Conservation (phyloP, 2,329 filamentous ascomycete genomes). For the Scedosporium aurantiacum region DNA sequence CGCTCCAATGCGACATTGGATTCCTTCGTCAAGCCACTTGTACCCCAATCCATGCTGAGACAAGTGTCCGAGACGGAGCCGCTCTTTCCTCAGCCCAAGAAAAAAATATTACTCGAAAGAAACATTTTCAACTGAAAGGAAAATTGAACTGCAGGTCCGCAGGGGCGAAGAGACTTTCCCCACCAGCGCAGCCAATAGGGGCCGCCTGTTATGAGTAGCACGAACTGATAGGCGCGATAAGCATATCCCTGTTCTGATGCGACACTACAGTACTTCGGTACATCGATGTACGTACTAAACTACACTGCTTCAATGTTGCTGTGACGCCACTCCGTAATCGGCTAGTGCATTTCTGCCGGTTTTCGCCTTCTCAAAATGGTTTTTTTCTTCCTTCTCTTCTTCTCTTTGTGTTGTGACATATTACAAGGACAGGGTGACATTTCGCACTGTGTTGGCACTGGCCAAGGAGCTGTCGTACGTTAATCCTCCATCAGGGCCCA, state of each 20-base stretch:
- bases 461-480: not conserved
- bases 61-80: not conserved
- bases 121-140: not conserved
- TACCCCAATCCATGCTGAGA: not conserved
- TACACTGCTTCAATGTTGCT: too few species aligned
- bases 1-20: not conserved
- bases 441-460: not conserved
- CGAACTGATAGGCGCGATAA: conserved; percentile 1
- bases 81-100: not conserved
- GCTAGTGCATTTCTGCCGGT: not conserved
- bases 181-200: not conserved
- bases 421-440: not conserved
- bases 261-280: too few species aligned
- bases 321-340: too few species aligned
- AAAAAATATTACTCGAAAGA: not conserved
- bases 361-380: not conserved
- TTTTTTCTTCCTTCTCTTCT: not conserved
- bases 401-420: not conserved
- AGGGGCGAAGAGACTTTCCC: not conserved
- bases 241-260: not conserved
- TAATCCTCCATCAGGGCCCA: not conserved
- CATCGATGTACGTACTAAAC: too few species aligned
- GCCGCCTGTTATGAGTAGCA: not conserved
- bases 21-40: not conserved
- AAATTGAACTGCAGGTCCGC: not conserved